phyloP scores from a whole-genome alignment of 139 green algal genomes.

The Tetradesmus lagerheimii region DNA sequence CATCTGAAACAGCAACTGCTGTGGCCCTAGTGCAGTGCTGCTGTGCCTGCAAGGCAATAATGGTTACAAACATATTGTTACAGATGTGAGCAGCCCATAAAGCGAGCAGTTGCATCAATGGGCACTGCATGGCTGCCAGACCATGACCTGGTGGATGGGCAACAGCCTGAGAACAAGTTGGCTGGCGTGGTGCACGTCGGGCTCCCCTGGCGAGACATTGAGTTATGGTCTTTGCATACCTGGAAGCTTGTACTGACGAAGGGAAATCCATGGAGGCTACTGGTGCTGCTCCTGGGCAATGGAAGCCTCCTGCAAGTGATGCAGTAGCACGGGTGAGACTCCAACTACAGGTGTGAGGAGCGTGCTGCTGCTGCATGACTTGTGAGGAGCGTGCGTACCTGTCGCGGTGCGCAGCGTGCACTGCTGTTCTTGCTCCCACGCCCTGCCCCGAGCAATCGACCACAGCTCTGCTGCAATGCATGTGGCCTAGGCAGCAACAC shows the following conservation, averaged over 20 bases:
- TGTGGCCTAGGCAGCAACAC: neutral
- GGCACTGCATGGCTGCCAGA: too few relatives aligned
- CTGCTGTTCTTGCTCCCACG: neutral
- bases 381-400: neutral
- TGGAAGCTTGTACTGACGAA: neutral
- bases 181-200: too few relatives aligned
- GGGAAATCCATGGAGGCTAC: neutral
- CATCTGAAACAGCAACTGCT: slow-evolving; percentile 9
- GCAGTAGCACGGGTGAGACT: neutral
- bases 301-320: neutral
- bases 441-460: neutral
- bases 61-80: too few relatives aligned
- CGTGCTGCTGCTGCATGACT: neutral
- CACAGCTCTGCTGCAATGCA: neutral
- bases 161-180: too few relatives aligned
- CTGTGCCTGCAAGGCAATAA: neutral
- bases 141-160: too few relatives aligned
- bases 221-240: too few relatives aligned
- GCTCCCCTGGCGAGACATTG: too few relatives aligned
- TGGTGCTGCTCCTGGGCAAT: neutral
- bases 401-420: neutral
- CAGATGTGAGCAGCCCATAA: too few relatives aligned
- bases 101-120: too few relatives aligned
- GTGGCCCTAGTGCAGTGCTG: neutral
- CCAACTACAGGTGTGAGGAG: neutral